phyloP scores from a whole-genome alignment of 2,329 filamentous ascomycete genomes.

The Didymellaceae sp. region DNA sequence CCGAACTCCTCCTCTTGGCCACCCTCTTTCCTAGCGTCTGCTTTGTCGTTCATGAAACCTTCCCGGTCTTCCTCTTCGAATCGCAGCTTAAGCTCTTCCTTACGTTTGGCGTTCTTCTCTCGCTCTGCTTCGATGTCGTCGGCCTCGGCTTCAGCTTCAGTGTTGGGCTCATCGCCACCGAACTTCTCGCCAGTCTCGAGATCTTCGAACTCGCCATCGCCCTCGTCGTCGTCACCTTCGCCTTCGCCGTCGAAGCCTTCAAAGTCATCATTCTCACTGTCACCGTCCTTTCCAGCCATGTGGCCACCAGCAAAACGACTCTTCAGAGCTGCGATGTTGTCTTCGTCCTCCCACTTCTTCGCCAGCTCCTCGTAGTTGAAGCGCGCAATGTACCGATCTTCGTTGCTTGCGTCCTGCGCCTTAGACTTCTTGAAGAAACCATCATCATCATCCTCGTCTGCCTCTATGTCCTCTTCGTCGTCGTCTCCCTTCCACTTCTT shows the following conservation, averaged over 20 bases:
- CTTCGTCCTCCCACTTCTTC: conserved; percentile 81
- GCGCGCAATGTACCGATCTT: conserved; percentile 79
- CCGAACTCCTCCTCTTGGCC: conserved; percentile 78
- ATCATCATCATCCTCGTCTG: conserved; percentile 67
- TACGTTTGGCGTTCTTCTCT: conserved; percentile 85
- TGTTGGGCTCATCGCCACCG: conserved; percentile 48
- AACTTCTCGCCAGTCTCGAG: conserved; percentile 76
- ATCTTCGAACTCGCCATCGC: conserved; percentile 84
- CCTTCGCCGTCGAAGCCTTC: conserved; percentile 66
- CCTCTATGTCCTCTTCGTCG: conserved; percentile 57
- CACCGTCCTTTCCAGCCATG: conserved; percentile 54
- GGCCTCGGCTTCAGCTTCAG: conserved; percentile 53
- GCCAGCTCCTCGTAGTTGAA: conserved; percentile 84
- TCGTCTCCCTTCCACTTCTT: conserved; percentile 78
- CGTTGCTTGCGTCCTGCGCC: conserved; percentile 58
- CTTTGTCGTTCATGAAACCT: conserved; percentile 89
- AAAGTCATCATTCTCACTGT: conserved; percentile 54
- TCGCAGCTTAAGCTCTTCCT: conserved; percentile 90
- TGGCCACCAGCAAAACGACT: conserved; percentile 76
- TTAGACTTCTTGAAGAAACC: conserved; percentile 67
- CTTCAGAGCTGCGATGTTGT: conserved; percentile 76
- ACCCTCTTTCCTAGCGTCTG: conserved; percentile 73
- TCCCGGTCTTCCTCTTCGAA: conserved; percentile 99
- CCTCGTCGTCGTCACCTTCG: conserved; percentile 66
- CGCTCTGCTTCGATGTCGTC: conserved; percentile 82